Evolutionary conservation across 768 basidiomycete genomes (phyloP).

Genomic region (Xanthoconium stramineum): DNA sequence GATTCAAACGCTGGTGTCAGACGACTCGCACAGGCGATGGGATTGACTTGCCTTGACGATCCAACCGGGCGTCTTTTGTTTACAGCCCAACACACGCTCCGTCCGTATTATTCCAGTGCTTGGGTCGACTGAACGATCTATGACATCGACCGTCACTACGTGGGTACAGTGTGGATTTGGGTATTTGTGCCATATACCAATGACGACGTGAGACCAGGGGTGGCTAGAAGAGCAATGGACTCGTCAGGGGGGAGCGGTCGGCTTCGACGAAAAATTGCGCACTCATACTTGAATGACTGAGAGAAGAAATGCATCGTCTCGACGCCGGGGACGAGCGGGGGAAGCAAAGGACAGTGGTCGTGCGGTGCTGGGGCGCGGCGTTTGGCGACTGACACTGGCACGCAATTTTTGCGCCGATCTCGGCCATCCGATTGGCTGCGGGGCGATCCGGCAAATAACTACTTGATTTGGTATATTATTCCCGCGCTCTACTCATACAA

Average conservation of each 20-base stretch:
- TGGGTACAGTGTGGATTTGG: constrained; percentile 91
- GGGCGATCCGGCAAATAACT: constrained; percentile 13
- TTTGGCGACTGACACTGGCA: constrained; percentile 8
- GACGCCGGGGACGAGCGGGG: constrained; percentile 21
- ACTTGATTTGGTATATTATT: neutral
- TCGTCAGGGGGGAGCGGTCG: constrained; percentile 5
- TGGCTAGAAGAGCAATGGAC: constrained; percentile 48
- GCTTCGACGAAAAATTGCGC: constrained; percentile 30
- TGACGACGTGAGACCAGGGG: constrained; percentile 87
- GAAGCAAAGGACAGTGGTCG: constrained; percentile 22
- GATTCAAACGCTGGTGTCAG: neutral
- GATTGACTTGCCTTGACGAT: constrained; percentile 76
- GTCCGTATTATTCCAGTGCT: constrained; percentile 86
- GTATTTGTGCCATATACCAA: constrained; percentile 95
- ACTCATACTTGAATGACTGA: constrained; percentile 83
- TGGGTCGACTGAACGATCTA: constrained; percentile 82
- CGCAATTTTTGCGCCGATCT: constrained; percentile 14
- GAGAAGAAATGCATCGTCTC: constrained; percentile 80
- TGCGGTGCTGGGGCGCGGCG: constrained; percentile 14
- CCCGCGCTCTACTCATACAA: constrained; percentile 1
- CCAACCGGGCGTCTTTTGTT: constrained; percentile 90
- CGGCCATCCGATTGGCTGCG: constrained; percentile 29
- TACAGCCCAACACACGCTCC: constrained; percentile 85
- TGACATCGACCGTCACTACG: constrained; percentile 81
- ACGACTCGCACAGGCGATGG: constrained; percentile 1